Conservation (phyloP, 2,329 filamentous ascomycete species). For the Hirsutella minnesotensis region DNA sequence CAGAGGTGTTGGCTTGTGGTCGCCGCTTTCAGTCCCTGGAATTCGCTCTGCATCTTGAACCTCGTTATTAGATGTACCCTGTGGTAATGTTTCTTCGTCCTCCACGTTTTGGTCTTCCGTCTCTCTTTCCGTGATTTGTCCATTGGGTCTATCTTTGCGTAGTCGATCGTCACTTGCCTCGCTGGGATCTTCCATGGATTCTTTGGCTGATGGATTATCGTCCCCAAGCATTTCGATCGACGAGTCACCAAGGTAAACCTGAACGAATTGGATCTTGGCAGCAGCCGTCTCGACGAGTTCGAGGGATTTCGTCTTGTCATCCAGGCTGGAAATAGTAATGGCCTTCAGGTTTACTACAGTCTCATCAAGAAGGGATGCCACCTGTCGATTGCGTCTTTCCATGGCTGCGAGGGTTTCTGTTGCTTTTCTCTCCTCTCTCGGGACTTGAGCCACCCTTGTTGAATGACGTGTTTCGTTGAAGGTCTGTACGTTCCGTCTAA, state of each 20-base stretch:
- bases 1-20: too few relatives aligned
- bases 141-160: too few relatives aligned
- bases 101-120: too few relatives aligned
- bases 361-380: conserved; percentile 57
- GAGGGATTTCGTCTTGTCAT: conserved; percentile 35
- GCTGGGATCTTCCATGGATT: not conserved
- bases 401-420: conserved; percentile 33
- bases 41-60: not conserved
- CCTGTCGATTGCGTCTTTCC: conserved; percentile 52
- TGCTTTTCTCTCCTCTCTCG: conserved; percentile 22
- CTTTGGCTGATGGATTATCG: not conserved
- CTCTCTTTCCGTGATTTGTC: too few relatives aligned
- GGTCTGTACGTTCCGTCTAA: conserved; percentile 61
- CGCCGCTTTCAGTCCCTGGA: too few relatives aligned
- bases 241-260: conserved; percentile 47
- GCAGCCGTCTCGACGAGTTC: conserved; percentile 46
- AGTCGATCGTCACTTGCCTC: not conserved
- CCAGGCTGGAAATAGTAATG: conserved; percentile 37
- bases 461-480: conserved; percentile 44
- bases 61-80: too few relatives aligned
- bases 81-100: too few relatives aligned
- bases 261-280: conserved; percentile 54
- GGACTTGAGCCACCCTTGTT: conserved; percentile 23
- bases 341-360: conserved; percentile 52
- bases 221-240: conserved; percentile 33